Evolutionary conservation across 495 filamentous ascomycete species (phyloP), one percentile per base, ranked within the genome.

Genomic region (Jackrogersella multiformis): DNA sequence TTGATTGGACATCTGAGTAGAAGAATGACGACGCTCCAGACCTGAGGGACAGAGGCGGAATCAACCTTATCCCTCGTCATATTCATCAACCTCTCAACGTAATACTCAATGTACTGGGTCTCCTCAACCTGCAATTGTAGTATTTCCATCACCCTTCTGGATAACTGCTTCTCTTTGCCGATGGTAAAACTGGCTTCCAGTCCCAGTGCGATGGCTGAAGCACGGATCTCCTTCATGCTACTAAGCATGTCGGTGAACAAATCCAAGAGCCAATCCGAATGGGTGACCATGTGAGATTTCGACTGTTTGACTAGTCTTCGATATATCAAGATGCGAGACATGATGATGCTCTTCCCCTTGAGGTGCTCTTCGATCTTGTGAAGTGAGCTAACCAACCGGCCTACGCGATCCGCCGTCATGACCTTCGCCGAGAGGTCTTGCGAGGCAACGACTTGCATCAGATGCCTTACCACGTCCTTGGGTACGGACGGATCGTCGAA

Each of bases 1-100:
- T 92, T 86, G 13, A 93, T 71, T 20, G 85, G 84, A 35, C 81
- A 84, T 44, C 90, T 86, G 28, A 96, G 81, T 18, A 97, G 85
- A 2, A 97, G 82, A 7, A 94, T 82, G 4, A 95, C 81, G 18
- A 91, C 83, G 48, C 88, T 91, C 94, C 94, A 99, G 28, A 97
- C 90, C 55, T 92, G 88, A 5, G 95, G 93, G n/a, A 95, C 92
- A 59, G 87, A 83, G 0, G 81, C 73, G 21, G 80, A 79, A 8
- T 86, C 86, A n/a, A 88, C 83, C 41, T 88, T 85, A 38, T 87
- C 83, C 21, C 83, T 80, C 36, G 90, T 77, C 86, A 97, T 90
- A n/a, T 84, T 77, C 44, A 79, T 82, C 63, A 97, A 83, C n/a
- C 86, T 85, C 38, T 87, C 80, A 7, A 83, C 82, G 49, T 93